A percentile compares a stretch with the other conserved stretches of the same genome.
Conservation (phyloP, 192 early-diverging fungal genomes). For the Phlyctochytrium arcticum region DNA sequence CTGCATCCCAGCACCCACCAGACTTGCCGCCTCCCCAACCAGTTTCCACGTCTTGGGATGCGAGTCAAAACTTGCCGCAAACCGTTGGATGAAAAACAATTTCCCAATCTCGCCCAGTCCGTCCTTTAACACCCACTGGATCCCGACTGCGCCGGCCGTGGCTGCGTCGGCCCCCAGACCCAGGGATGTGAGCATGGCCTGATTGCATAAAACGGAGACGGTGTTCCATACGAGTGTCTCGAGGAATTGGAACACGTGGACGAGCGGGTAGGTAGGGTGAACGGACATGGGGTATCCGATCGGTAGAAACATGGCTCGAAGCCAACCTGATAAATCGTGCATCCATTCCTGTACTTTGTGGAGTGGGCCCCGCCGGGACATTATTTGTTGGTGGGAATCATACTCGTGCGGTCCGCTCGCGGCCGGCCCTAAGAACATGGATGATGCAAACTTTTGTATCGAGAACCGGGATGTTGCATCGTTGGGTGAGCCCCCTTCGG, state of each 20-base stretch:
- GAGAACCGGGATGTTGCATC: no score
- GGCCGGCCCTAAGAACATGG: not conserved
- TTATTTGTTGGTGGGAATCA: no score
- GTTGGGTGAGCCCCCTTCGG: no score
- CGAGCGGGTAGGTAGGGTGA: slow-evolving; percentile 50
- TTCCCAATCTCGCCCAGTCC: slow-evolving; percentile 65
- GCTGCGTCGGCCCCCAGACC: slow-evolving; percentile 51
- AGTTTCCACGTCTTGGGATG: slow-evolving; percentile 73
- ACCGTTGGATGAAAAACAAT: slow-evolving; percentile 66
- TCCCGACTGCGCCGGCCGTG: slow-evolving; percentile 56
- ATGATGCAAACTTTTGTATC: no score
- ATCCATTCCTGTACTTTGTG: no score
- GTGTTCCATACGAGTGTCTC: slow-evolving; percentile 62
- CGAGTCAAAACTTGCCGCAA: slow-evolving; percentile 63
- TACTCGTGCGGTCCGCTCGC: not conserved
- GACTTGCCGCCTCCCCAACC: slow-evolving; percentile 55
- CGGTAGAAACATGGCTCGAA: slow-evolving; percentile 57
- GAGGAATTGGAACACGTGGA: slow-evolving; percentile 57
- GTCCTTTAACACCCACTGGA: slow-evolving; percentile 71
- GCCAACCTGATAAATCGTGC: slow-evolving; percentile 17
- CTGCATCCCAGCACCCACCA: slow-evolving; percentile 55
- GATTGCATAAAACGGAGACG: slow-evolving; percentile 60
- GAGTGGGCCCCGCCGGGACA: no score
- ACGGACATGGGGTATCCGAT: slow-evolving; percentile 57
- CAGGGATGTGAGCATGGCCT: slow-evolving; percentile 62